Percentiles rank a stretch among this genome's conserved stretches.
phyloP scores from a whole-genome alignment of 2,329 filamentous ascomycete species.

The Sporothrix luriei region DNA sequence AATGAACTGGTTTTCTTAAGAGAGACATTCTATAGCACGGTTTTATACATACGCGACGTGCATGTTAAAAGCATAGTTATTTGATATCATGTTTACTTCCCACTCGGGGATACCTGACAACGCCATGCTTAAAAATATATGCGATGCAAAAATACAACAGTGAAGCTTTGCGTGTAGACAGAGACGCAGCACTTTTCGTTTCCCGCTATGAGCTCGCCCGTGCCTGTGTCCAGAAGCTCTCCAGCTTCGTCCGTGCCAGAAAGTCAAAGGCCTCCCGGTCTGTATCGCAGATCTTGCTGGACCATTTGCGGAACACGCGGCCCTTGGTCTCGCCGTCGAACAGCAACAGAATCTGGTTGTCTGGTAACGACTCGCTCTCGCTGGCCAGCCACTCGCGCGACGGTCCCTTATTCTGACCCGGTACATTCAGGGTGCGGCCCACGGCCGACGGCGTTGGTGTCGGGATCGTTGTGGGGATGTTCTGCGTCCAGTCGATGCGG shows the following conservation, averaged over 20 bases:
- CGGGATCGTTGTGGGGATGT: slow-evolving; percentile 60
- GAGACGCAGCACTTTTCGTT: neutral
- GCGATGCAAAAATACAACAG: neutral
- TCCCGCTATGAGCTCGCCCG: slow-evolving; percentile 51
- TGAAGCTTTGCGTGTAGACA: neutral
- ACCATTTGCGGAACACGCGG: slow-evolving; percentile 82
- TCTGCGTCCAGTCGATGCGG: slow-evolving; percentile 94
- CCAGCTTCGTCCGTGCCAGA: slow-evolving; percentile 80
- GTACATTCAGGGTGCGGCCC: slow-evolving; percentile 41
- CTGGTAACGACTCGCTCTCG: slow-evolving; percentile 77
- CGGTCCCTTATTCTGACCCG: slow-evolving; percentile 61
- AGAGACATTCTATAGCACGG: neutral
- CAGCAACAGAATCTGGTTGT: slow-evolving; percentile 79
- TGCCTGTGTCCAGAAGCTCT: slow-evolving; percentile 91
- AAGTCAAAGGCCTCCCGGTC: slow-evolving; percentile 85
- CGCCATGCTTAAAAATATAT: slow-evolving; percentile 10
- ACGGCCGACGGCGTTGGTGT: slow-evolving; percentile 23
- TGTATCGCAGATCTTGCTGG: slow-evolving; percentile 87
- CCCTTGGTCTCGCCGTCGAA: slow-evolving; percentile 90
- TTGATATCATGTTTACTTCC: slow-evolving; percentile 10
- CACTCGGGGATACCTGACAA: neutral
- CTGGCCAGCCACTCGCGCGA: slow-evolving; percentile 76
- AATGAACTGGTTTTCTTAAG: neutral
- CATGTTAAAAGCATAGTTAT: neutral
- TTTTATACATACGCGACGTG: neutral